Evolutionary conservation across 2,329 filamentous ascomycete species (phyloP), one percentile per base, ranked within the genome.

Genomic region (Ambrosiella xylebori): DNA sequence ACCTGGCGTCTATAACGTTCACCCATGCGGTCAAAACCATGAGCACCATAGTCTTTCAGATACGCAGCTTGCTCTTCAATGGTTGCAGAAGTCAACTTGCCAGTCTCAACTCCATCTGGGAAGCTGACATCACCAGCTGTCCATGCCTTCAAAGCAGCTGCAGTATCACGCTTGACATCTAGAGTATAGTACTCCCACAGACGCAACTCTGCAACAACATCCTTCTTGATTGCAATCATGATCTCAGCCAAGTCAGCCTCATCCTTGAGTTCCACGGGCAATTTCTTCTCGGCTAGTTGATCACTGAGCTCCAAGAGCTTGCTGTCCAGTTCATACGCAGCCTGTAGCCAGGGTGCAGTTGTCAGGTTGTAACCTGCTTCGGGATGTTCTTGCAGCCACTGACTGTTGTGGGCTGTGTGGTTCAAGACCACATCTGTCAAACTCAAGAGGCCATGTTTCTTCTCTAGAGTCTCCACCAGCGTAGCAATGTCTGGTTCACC

Each of bases 351-450:
- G 0, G 93, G 93, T 0, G 93, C 90, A 0, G 91, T 97, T 45
- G 83, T 82, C 63, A 95, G 75, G 68, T 94, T 98, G 76, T 98
- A 98, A 13, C 93, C 93, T 50, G 89, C 86, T 65, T 98, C 93
- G 0, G 94, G 93, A 66, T 98, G 91, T 61, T 94, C 85, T 67
- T 94, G 78, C 9, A 98, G 78, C 93, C 93, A 98, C 65, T 85
- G 80, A 70, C 86, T 94, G 71, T 97, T 97, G 73, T 96, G 81
- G 6, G 93, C 91, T 3, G 93, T 98, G 72, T 98, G 93, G 67
- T 98, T 98, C 75, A 93, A 89, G 50, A 98, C 94, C 61, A 98
- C 91, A 68, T 98, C 93, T 0, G 91, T 96, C 72, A 98, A 71
- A 61, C 87, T 88, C 59, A 98, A 76, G 57, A 98, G 74, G 1